A percentile compares a stretch with the other conserved stretches of the same genome.
Conservation (phyloP, 2,329 filamentous ascomycete species). For the Microsporum ferrugineum region DNA sequence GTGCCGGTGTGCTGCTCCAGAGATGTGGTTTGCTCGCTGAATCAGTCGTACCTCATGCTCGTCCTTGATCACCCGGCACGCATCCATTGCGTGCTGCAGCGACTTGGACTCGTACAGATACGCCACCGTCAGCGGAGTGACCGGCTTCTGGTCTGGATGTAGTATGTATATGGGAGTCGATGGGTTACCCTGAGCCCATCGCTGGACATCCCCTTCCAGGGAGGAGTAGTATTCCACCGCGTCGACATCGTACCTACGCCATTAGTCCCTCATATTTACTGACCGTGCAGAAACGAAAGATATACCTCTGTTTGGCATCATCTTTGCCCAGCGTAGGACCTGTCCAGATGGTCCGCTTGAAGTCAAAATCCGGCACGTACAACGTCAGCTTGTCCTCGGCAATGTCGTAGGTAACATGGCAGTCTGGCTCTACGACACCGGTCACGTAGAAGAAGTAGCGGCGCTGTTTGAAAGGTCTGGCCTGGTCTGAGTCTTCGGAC, state of each 20-base stretch:
- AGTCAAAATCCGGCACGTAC: constrained; percentile 61
- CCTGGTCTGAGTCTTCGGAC: constrained; percentile 50
- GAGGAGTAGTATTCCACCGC: constrained; percentile 49
- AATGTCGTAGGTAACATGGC: constrained; percentile 48
- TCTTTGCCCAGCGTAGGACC: constrained; percentile 35
- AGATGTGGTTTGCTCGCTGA: constrained; percentile 59
- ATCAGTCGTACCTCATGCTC: constrained; percentile 64
- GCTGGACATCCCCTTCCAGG: constrained; percentile 40
- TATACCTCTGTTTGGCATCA: constrained; percentile 45
- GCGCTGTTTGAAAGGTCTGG: constrained; percentile 43
- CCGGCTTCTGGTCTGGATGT: constrained; percentile 27
- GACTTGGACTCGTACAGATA: constrained; percentile 17
- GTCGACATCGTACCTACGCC: constrained; percentile 54
- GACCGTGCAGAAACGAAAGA: constrained; percentile 14
- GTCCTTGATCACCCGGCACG: constrained; percentile 59
- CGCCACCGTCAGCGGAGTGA: background rate
- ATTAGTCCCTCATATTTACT: background rate
- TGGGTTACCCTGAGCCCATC: constrained; percentile 23
- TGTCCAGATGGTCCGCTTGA: constrained; percentile 34
- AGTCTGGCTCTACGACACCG: constrained; percentile 44
- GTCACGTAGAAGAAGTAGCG: constrained; percentile 53
- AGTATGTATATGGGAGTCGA: constrained; percentile 27
- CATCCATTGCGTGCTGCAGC: constrained; percentile 49
- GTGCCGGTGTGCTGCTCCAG: constrained; percentile 53
- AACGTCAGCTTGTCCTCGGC: constrained; percentile 52